phyloP scores from a whole-genome alignment of 371 early-diverging fungal species.

The Haplosporangium sp. region DNA sequence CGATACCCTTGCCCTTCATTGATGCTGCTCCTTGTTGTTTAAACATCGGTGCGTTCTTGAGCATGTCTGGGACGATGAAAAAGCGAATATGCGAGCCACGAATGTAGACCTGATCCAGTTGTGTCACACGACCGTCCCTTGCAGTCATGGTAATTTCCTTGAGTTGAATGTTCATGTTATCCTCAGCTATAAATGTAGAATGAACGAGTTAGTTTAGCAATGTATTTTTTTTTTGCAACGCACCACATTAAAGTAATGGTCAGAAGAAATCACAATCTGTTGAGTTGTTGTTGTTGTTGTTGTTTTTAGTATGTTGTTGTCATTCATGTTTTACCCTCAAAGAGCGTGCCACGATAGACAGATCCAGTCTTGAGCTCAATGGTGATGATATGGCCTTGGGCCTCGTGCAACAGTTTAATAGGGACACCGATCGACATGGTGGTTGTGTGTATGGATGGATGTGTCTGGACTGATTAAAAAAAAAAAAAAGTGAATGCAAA shows the following conservation, averaged over 20 bases:
- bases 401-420: constrained; percentile 97
- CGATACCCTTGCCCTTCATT: constrained; percentile 87
- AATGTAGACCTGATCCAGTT: constrained; percentile 96
- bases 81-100: constrained; percentile 97
- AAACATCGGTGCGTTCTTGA: constrained; percentile 99
- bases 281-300: constrained; percentile 4
- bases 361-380: constrained; percentile 95
- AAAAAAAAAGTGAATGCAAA: background rate
- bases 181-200: constrained; percentile 80
- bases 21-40: constrained; percentile 84
- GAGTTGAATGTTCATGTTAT: constrained; percentile 98
- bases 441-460: constrained; percentile 9
- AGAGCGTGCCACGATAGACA: constrained; percentile 93
- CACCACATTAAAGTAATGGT: too few species aligned
- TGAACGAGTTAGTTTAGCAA: background rate
- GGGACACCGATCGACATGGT: constrained; percentile 94
- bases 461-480: background rate
- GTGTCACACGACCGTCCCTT: constrained; percentile 90
- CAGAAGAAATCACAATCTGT: too few species aligned
- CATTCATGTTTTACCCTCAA: constrained; percentile 74
- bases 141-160: constrained; percentile 92
- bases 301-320: background rate
- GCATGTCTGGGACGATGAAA: constrained; percentile 98
- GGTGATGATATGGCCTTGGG: constrained; percentile 95
- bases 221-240: background rate